Percentiles rank a stretch among this genome's conserved stretches.
Evolutionary conservation across 371 early-diverging fungal genomes (phyloP).

Genomic region (Mucor velutinosus): DNA sequence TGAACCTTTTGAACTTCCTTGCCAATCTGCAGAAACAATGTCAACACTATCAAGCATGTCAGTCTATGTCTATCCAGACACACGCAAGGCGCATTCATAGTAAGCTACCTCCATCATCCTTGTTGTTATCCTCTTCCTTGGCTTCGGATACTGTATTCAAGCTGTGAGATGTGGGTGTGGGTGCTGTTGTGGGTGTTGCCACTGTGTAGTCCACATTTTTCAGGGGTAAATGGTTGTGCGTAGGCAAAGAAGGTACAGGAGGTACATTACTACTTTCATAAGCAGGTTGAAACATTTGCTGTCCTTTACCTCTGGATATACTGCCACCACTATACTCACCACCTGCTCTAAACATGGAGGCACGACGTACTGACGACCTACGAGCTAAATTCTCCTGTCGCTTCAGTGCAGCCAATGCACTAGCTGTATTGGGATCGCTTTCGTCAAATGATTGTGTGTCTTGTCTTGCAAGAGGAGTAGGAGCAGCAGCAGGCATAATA

Average conservation of each 20-base stretch:
- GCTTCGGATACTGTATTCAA: constrained; percentile 27
- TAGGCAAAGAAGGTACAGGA: constrained; percentile 44
- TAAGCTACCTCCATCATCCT: constrained; percentile 5
- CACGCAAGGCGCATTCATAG: background rate
- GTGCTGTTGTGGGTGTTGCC: background rate
- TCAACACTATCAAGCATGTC: constrained; percentile 22
- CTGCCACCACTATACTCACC: constrained; percentile 21
- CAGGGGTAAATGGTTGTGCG: background rate
- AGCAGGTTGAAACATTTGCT: background rate
- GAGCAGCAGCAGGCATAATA: constrained; percentile 6
- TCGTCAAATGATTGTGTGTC: constrained; percentile 36
- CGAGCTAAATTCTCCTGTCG: constrained; percentile 51
- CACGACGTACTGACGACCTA: constrained; percentile 49
- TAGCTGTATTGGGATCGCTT: constrained; percentile 48
- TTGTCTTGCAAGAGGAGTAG: background rate
- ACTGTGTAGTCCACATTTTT: constrained; percentile 8
- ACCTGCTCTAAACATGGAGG: constrained; percentile 45
- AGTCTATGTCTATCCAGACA: background rate
- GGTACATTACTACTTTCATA: constrained; percentile 30
- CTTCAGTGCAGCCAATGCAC: constrained; percentile 49
- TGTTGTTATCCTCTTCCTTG: constrained; percentile 3
- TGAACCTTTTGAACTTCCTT: constrained; percentile 62
- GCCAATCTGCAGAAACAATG: constrained; percentile 59
- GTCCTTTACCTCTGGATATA: constrained; percentile 15
- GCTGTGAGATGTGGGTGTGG: background rate